Evolutionary conservation across 768 basidiomycete species (phyloP).

Genomic region (Phanerochaete sordida): DNA sequence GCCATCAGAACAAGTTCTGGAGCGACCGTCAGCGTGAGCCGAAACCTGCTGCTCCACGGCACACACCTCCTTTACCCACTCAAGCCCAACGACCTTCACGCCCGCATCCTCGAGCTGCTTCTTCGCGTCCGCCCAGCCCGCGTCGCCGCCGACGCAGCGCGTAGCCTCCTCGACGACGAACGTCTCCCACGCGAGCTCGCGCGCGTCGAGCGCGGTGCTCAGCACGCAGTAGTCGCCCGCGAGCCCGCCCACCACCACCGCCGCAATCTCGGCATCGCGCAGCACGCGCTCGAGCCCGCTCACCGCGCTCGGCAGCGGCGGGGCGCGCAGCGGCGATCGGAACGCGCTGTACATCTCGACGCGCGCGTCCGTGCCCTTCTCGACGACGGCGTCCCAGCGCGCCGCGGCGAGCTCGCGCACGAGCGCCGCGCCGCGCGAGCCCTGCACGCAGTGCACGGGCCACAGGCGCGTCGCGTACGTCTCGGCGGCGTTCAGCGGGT

Average conservation of each 20-base stretch:
- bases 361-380: constrained; percentile 52
- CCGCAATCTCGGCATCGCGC: constrained; percentile 41
- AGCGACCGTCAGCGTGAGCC: too few species aligned
- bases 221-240: constrained; percentile 82
- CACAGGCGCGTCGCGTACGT: constrained; percentile 45
- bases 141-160: constrained; percentile 21
- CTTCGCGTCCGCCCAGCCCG: constrained; percentile 18
- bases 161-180: constrained; percentile 24
- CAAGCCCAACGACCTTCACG: constrained; percentile 17
- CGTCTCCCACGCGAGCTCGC: constrained; percentile 21
- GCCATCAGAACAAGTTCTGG: background rate
- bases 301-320: constrained; percentile 45
- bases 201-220: constrained; percentile 46
- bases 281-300: constrained; percentile 47
- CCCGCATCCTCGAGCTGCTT: constrained; percentile 14
- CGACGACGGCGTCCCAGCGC: constrained; percentile 39
- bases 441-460: constrained; percentile 78
- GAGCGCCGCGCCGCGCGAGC: constrained; percentile 56
- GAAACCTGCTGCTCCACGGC: background rate
- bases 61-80: constrained; percentile 21
- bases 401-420: constrained; percentile 46
- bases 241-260: constrained; percentile 62
- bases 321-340: constrained; percentile 32
- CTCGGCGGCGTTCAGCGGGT: constrained; percentile 25
- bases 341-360: constrained; percentile 87